Base-by-base conservation (phyloP, 768 basidiomycete genomes). In the Pleurotus citrinopileatus region DNA sequence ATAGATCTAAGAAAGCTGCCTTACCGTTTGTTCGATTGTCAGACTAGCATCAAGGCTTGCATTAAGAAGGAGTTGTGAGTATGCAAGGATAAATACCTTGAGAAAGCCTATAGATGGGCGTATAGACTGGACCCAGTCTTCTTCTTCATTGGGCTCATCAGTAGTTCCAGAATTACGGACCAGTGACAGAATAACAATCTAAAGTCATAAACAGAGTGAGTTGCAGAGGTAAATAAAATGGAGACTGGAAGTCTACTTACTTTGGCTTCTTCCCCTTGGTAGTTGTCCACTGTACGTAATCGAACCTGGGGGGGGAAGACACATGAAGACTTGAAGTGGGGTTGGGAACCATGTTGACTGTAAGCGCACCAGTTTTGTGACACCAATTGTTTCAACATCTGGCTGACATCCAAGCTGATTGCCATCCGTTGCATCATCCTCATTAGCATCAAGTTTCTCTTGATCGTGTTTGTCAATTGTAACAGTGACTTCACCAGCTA, bases 231-330 rank as follows among this genome's bases (percentile, higher is more conserved):
- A 19, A 48, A 20, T 10, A 12, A 34, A 2, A 10, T 17, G 3
- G 37, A 19, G 27, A 54, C 17, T n/a, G 26, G 5, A 20, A 32
- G 54, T n/a, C 10, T n/a, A 42, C 62, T 15, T 58, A 80, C 82
- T 62, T 75, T 80, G 1, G 79, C 84, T 69, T 89, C 87, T 55
- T 86, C 82, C 2, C 88, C 89, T 66, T 91, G 90, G 62, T 82
- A 91, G 46, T 85, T 89, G 57, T 92, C 89, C 1, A 91, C 79
- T 0, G 89, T 91, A 4, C 89, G 79, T 4, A 91, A 70, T 6
- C 80, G 76, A 37, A 89, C 79, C 87, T 89, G 44, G 13, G 32
- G 13, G 44, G 15, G 20, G 9, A n/a, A 17, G 23, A 28, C 5
- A 40, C n/a, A 40, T 40, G 6, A 8, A 9, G 38, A 19, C 6